A percentile compares a stretch with the other conserved stretches of the same genome.
phyloP scores from a whole-genome alignment of 495 filamentous ascomycete species.

The Penicillium paxilli region DNA sequence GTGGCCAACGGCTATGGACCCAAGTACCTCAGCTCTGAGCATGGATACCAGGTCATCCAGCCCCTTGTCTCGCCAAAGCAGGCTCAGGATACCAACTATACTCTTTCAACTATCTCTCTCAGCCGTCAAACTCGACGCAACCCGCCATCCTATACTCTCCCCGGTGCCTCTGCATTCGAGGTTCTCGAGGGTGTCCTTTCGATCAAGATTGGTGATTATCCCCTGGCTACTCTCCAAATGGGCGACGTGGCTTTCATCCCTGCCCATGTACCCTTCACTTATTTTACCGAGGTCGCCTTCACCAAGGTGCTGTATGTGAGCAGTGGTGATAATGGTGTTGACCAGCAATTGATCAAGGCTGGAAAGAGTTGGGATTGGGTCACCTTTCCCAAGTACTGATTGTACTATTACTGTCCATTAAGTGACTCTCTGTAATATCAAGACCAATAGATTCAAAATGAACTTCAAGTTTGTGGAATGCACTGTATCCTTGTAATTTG shows the following conservation, averaged over 20 bases:
- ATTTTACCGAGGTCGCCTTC: slow-evolving; percentile 31
- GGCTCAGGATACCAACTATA: slow-evolving; percentile 36
- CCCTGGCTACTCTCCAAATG: slow-evolving; percentile 20
- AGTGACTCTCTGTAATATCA: too few relatives aligned
- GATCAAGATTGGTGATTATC: slow-evolving; percentile 34
- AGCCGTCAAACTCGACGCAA: slow-evolving; percentile 16
- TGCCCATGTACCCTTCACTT: slow-evolving; percentile 24
- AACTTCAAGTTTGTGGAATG: too few relatives aligned
- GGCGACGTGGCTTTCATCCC: slow-evolving; percentile 46
- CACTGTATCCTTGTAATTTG: too few relatives aligned
- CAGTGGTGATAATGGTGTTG: slow-evolving; percentile 32
- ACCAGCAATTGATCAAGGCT: slow-evolving; percentile 26
- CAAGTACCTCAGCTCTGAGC: slow-evolving; percentile 35
- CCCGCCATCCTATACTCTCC: slow-evolving; percentile 17
- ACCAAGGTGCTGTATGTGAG: slow-evolving; percentile 43
- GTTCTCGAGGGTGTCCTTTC: slow-evolving; percentile 39
- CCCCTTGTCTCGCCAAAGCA: slow-evolving; percentile 37
- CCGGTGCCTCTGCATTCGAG: slow-evolving; percentile 37
- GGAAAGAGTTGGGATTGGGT: slow-evolving; percentile 22
- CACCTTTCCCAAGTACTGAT: slow-evolving; percentile 21
- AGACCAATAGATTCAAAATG: too few relatives aligned
- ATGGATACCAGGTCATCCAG: slow-evolving; percentile 42
- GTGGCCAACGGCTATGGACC: slow-evolving; percentile 43
- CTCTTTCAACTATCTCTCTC: slow-evolving; percentile 36
- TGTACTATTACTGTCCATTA: too few relatives aligned